Evolutionary conservation across 306 rosid genomes (phyloP).

Genomic region (Inga leiocalycina): DNA sequence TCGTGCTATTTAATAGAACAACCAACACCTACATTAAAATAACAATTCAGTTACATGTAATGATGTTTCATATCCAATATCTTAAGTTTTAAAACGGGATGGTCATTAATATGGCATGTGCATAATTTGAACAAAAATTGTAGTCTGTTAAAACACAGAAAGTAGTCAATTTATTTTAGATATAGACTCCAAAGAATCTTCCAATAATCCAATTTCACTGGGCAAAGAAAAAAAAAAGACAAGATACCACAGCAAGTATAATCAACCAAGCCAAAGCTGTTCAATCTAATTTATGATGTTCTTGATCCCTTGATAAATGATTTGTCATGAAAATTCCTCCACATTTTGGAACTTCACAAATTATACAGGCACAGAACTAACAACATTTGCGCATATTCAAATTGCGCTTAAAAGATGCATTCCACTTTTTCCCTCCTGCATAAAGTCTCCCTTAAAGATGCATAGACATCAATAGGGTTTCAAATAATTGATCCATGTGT

Average conservation of each 20-base stretch:
- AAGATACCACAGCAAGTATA: neutral
- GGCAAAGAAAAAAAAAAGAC: neutral
- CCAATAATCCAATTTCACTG: neutral
- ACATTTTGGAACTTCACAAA: conserved; percentile 14
- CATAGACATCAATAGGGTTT: neutral
- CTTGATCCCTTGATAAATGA: neutral
- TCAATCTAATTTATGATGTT: conserved; percentile 3
- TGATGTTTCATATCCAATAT: conserved; percentile 25
- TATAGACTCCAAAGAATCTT: neutral
- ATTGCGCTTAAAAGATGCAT: neutral
- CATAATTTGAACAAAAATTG: neutral
- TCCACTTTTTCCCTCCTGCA: neutral
- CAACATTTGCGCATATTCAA: neutral
- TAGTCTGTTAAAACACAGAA: conserved; percentile 8
- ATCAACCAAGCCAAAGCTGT: conserved; percentile 13
- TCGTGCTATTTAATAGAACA: conserved; percentile 31
- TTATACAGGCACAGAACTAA: neutral
- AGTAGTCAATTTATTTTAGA: neutral
- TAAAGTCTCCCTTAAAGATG: neutral
- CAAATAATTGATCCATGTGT: neutral
- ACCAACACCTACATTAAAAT: conserved; percentile 42
- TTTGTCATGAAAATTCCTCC: neutral
- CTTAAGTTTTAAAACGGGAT: neutral
- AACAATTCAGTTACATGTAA: neutral
- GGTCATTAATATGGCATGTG: neutral